Evolutionary conservation across 2,329 filamentous ascomycete genomes (phyloP), one percentile per base, ranked within the genome.

Genomic region (Biscogniauxia mediterranea): DNA sequence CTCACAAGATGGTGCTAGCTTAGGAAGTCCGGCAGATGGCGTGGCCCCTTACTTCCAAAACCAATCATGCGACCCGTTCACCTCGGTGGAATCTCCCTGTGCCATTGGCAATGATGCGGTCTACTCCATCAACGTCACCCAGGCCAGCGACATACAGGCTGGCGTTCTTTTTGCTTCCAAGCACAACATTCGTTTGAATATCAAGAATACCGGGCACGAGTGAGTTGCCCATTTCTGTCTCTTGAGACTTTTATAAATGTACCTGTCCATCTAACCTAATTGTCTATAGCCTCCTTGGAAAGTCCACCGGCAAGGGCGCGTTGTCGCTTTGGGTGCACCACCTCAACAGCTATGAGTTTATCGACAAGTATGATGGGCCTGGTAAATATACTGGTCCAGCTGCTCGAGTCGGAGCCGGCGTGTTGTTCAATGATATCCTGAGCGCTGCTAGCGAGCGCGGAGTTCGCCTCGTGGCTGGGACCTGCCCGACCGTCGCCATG

Each of bases 161-260:
- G 65, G 65, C 0, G 54, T 76, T 1, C 55, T 62, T 0, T 83
- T 83, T 51, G 78, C 76, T 0, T 62, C 58, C 0, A 28, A 74
- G 3, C 65, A 78, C 26, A 78, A 80, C 55, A 76, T 84, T 38
- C 75, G 81, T 1, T 59, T 84, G 0, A 73, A 80, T 0, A 75
- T 84, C 32, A 75, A 77, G 56, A 82, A 81, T 59, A 83, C 81
- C 0, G 81, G 81, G 1, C 81, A 84, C 68, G 80, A 82, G 52
- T 59, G 54, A 65, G 63, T 60, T 25, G 2, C 9, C 17, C 55
- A 15, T 23, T 2, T 17, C 23, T 23, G 23, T 23, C 23, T 23
- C 23, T 23, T 5, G 23, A 23, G 23, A 5, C 23, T 23, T 23
- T 23, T 3, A 23, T 23, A 5, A 23, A 23, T 5, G 5, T 23